Evolutionary conservation across 371 early-diverging fungal species (phyloP).

Genomic region (Smittium mucronatum): DNA sequence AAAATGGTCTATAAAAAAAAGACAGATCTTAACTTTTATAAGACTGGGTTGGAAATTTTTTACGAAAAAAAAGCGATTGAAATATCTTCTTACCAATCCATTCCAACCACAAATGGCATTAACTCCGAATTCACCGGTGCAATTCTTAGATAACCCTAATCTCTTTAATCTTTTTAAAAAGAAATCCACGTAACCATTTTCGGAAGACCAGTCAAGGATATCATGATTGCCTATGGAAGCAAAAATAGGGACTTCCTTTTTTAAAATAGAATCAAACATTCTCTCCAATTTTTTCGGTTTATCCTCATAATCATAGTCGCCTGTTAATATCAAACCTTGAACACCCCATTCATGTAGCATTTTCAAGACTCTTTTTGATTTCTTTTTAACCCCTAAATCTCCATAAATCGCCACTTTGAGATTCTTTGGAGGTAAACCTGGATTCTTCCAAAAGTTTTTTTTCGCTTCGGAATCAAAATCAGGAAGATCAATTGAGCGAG

Average conservation of each 20-base stretch:
- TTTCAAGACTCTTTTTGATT: conserved; percentile 1
- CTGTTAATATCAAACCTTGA: conserved; percentile 3
- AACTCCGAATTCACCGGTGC: conserved; percentile 5
- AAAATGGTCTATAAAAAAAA: not conserved
- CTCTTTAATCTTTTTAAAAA: not conserved
- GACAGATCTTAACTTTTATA: no score
- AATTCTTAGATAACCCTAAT: not conserved
- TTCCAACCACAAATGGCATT: conserved; percentile 8
- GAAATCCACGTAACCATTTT: not conserved
- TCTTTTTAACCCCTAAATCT: not conserved
- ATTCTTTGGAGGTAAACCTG: not conserved
- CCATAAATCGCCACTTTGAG: conserved; percentile 5
- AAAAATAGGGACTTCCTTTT: not conserved
- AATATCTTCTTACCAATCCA: conserved; percentile 9
- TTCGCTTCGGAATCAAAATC: not conserved
- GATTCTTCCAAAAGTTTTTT: not conserved
- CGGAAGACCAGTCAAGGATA: not conserved
- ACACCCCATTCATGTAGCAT: conserved; percentile 1
- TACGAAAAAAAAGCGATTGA: no score
- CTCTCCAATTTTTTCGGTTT: conserved; percentile 1
- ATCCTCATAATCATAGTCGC: conserved; percentile 5
- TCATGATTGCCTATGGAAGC: conserved; percentile 5
- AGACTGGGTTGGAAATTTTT: no score
- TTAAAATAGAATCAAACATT: conserved; percentile 2
- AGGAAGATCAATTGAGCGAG: no score